A percentile compares a stretch with the other conserved stretches of the same genome.
Conservation (phyloP, 176 grass and related monocot species). For the Triticum urartu region DNA sequence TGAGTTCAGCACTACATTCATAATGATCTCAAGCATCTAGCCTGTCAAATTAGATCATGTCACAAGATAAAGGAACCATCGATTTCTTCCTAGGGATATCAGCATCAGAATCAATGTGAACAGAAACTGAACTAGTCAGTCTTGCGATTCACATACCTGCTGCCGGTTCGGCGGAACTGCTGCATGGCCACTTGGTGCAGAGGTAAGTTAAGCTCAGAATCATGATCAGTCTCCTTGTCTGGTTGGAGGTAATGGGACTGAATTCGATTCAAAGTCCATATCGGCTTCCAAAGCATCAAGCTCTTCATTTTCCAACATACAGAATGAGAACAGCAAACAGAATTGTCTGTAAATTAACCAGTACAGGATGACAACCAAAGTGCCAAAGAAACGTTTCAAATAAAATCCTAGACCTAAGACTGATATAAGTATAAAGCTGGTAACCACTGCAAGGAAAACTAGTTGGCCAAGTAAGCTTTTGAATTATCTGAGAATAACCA, state of each 20-base stretch:
- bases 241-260: constrained; percentile 30
- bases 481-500: too few species aligned
- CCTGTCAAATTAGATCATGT: background rate
- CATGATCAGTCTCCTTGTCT: constrained; percentile 71
- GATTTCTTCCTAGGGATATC: background rate
- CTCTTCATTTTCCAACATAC: too few species aligned
- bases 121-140: background rate
- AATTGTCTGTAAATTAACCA: too few species aligned
- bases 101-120: background rate
- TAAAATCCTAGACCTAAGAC: background rate
- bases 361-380: background rate
- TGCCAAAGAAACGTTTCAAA: background rate
- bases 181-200: constrained; percentile 59
- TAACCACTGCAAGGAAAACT: too few species aligned
- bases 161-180: constrained; percentile 19
- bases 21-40: background rate
- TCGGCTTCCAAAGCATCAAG: background rate
- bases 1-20: background rate
- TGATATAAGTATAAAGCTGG: too few species aligned
- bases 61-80: background rate
- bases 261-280: too few species aligned
- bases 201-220: too few species aligned
- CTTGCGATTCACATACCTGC: too few species aligned
- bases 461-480: too few species aligned
- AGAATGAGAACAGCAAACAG: too few species aligned